Evolutionary conservation across 2,329 filamentous ascomycete species (phyloP).

Genomic region (Phaeosphaeriaceae sp.): DNA sequence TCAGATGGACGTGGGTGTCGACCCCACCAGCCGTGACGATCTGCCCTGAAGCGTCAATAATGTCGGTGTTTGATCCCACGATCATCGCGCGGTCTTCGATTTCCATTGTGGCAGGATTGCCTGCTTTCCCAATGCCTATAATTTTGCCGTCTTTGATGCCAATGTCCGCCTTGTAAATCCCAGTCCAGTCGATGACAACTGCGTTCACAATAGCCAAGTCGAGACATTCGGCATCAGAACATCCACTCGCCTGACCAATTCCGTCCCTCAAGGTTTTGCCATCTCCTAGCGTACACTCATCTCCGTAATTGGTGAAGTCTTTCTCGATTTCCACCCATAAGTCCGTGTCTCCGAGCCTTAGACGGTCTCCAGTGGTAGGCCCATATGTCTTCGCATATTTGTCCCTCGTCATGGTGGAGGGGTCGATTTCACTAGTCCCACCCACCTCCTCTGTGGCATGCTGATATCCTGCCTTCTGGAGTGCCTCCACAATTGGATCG

Average conservation of each 20-base stretch:
- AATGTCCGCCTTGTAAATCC: constrained; percentile 97
- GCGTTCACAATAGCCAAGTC: constrained; percentile 92
- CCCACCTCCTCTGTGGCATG: constrained; percentile 73
- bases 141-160: constrained; percentile 89
- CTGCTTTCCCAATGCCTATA: constrained; percentile 89
- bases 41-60: constrained; percentile 87
- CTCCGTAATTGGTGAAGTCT: constrained; percentile 84
- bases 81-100: constrained; percentile 81
- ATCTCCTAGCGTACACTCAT: constrained; percentile 94
- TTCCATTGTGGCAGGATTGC: constrained; percentile 97
- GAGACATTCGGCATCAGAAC: constrained; percentile 73
- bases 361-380: constrained; percentile 85
- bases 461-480: constrained; percentile 79
- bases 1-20: constrained; percentile 92
- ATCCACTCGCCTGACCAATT: constrained; percentile 90
- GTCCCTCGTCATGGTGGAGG: constrained; percentile 76
- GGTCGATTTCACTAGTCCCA: constrained; percentile 64
- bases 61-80: constrained; percentile 87
- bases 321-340: constrained; percentile 91
- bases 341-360: constrained; percentile 82
- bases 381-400: constrained; percentile 91
- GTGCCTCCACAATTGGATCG: constrained; percentile 70
- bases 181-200: constrained; percentile 86
- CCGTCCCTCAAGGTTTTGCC: constrained; percentile 93
- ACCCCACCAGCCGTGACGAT: constrained; percentile 91